A percentile compares a stretch with the other conserved stretches of the same genome.
These are phyloP conservation scores for Alternaria dauci DNA, from an alignment of 2,329 filamentous ascomycete genomes.

Conservation along the genomic window DNA sequence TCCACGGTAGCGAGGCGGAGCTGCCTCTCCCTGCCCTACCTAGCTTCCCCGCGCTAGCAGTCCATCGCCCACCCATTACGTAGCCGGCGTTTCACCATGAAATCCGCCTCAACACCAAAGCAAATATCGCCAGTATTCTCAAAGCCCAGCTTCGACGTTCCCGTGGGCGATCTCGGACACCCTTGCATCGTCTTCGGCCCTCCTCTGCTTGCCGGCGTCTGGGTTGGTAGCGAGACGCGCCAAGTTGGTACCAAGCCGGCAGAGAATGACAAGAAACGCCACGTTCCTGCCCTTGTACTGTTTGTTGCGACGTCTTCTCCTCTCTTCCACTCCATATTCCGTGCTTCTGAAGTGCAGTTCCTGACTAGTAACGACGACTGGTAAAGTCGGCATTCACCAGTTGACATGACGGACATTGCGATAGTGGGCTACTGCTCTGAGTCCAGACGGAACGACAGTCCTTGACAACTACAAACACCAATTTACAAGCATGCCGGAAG, in stretches of 20 bases:
- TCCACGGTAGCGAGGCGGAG: neutral
- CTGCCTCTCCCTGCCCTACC: conserved; percentile 6
- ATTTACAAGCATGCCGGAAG: neutral
- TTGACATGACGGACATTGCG: neutral
- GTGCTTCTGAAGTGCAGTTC: neutral
- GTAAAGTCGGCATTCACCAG: neutral
- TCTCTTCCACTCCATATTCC: neutral
- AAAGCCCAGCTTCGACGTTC: neutral
- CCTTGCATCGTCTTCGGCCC: neutral
- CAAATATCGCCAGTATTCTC: neutral
- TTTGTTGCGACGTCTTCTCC: conserved; percentile 24
- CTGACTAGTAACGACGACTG: neutral
- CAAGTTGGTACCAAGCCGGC: conserved; percentile 37
- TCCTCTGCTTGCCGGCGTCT: conserved; percentile 1
- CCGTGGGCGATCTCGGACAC: neutral
- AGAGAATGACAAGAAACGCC: conserved; percentile 30
- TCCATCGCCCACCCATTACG: conserved; percentile 10
- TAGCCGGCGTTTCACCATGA: neutral
- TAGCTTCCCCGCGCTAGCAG: conserved; percentile 5
- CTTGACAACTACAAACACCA: neutral
- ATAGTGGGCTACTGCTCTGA: neutral
- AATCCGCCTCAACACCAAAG: conserved; percentile 13
- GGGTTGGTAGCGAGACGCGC: conserved; percentile 20
- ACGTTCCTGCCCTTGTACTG: conserved; percentile 19
- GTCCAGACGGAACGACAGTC: neutral